Percentiles rank a stretch among this genome's conserved stretches.
These are phyloP conservation scores for Falciphora oryzae DNA, from an alignment of 2,329 filamentous ascomycete species.

Conservation along the genomic window DNA sequence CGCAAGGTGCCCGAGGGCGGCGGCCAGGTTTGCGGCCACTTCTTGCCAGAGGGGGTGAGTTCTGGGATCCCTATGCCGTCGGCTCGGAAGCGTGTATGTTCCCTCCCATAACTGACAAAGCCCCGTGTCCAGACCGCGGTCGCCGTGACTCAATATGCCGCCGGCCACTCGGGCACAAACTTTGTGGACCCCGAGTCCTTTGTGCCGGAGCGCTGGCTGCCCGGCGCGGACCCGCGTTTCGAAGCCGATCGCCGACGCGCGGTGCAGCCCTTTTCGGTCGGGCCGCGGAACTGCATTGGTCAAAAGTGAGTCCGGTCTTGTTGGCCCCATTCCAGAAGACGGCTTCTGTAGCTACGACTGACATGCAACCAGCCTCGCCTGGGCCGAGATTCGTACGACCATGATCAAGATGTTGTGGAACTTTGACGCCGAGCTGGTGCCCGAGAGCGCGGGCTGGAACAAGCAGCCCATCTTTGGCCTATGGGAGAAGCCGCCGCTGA, in stretches of 20 bases:
- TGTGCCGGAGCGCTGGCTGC: conserved; percentile 42
- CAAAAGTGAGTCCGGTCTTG: conserved; percentile 34
- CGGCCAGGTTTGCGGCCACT: not conserved
- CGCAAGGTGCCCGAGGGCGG: conserved; percentile 25
- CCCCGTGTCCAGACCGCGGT: conserved; percentile 31
- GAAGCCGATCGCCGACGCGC: conserved; percentile 34
- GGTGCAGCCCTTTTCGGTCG: conserved; percentile 42
- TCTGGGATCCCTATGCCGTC: not conserved
- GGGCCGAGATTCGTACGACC: conserved; percentile 44
- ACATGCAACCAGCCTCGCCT: conserved; percentile 33
- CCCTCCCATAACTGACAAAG: conserved; percentile 19
- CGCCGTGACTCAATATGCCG: conserved; percentile 36
- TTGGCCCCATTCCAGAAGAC: not conserved
- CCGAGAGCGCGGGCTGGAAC: conserved; percentile 31
- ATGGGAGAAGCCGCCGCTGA: conserved; percentile 9
- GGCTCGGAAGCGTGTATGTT: not conserved
- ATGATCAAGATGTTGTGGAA: conserved; percentile 41
- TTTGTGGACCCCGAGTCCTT: conserved; percentile 40
- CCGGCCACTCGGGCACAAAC: conserved; percentile 35
- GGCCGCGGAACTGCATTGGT: conserved; percentile 45
- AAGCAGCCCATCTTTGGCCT: conserved; percentile 1
- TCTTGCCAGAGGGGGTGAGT: conserved; percentile 6
- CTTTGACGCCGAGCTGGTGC: conserved; percentile 38
- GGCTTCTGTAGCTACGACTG: too few relatives aligned
- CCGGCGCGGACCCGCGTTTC: conserved; percentile 28